Base-by-base conservation (phyloP, 352 stramenopile genomes). In the Detonula confervacea region DNA sequence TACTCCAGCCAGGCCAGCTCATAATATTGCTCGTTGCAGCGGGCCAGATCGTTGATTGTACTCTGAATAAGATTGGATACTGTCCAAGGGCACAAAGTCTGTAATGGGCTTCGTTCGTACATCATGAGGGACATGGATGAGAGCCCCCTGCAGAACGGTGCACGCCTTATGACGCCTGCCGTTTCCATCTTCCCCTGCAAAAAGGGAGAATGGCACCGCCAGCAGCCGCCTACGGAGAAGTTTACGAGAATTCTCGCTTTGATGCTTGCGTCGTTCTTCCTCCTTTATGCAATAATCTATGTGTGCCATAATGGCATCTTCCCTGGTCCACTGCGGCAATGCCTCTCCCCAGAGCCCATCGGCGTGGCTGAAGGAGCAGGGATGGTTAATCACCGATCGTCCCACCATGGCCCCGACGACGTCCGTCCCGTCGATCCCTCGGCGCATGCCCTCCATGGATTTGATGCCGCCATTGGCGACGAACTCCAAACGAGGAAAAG, bases 211-310 rank as follows among this genome's bases (percentile, higher is more conserved):
- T 20, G 72, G 57, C 16, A 69, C 64, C 22, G 65, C 77, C 9
- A 86, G 29, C 11, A 86, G 52, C 27, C 52, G 20, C 25, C 29
- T 39, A 12, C 77, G 56, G 33, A 73, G 39, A 30, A 66, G 18
- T 12, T 2, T 20, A 44, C 8, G 24, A 11, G 16, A 5, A 22
- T 35, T 27, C 25, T 2, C 27, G 18, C 18, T 22, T 39, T 35
- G 33, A 25, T 5, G 24, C 39, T 55, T 35, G 1, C 73, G 22
- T n/a, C 39, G 29, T 24, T 49, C 46, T 67, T 85, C 77, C 42
- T 85, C 55, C 65, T 56, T 18, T n/a, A 65, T 16, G 55, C 79
- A 86, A 71, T 86, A 86, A 37, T 75, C n/a, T 52, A 83, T 83
- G 27, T 83, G 80, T 1, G 51, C 6, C 55, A 44, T 0, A 3